Conservation (phyloP, 257 asterid species). For the Capsicum baccatum region DNA sequence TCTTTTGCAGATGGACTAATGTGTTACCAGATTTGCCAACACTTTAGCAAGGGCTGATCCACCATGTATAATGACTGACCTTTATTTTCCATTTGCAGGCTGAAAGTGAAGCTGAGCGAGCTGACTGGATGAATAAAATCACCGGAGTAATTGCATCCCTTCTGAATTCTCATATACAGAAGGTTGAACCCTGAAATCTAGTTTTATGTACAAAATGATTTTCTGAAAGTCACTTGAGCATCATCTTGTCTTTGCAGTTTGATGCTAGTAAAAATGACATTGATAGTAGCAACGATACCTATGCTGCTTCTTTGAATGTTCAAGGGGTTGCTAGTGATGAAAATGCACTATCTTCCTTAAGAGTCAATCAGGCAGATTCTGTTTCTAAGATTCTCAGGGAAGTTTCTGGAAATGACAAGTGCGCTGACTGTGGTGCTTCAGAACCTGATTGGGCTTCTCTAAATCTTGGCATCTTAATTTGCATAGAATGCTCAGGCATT, state of each 20-base stretch:
- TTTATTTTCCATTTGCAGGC: slow-evolving; percentile 60
- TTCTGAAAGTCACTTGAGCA: slow-evolving; percentile 24
- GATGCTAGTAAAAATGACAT: slow-evolving; percentile 53
- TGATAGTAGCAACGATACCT: slow-evolving; percentile 37
- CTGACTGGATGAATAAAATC: slow-evolving; percentile 96
- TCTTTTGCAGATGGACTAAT: slow-evolving; percentile 16
- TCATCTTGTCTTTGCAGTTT: slow-evolving; percentile 56
- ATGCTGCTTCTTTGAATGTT: slow-evolving; percentile 47
- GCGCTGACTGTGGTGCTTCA: slow-evolving; percentile 88
- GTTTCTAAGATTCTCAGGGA: slow-evolving; percentile 80
- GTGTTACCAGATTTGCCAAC: slow-evolving; percentile 5
- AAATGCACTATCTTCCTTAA: slow-evolving; percentile 45
- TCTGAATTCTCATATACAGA: slow-evolving; percentile 86
- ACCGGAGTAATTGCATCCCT: slow-evolving; percentile 88
- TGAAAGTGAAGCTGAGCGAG: slow-evolving; percentile 94
- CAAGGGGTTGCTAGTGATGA: slow-evolving; percentile 49
- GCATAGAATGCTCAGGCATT: slow-evolving; percentile 98
- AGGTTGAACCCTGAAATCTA: slow-evolving; percentile 51
- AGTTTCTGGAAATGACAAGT: slow-evolving; percentile 81
- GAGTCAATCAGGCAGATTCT: slow-evolving; percentile 58
- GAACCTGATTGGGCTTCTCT: slow-evolving; percentile 99
- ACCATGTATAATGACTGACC: not conserved
- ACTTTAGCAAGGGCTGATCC: slow-evolving; percentile 29
- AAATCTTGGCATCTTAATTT: slow-evolving; percentile 88
- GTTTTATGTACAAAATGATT: slow-evolving; percentile 28